Evolutionary conservation across 2,329 filamentous ascomycete genomes (phyloP).

Genomic region (Ascochyta viciae-villosae): DNA sequence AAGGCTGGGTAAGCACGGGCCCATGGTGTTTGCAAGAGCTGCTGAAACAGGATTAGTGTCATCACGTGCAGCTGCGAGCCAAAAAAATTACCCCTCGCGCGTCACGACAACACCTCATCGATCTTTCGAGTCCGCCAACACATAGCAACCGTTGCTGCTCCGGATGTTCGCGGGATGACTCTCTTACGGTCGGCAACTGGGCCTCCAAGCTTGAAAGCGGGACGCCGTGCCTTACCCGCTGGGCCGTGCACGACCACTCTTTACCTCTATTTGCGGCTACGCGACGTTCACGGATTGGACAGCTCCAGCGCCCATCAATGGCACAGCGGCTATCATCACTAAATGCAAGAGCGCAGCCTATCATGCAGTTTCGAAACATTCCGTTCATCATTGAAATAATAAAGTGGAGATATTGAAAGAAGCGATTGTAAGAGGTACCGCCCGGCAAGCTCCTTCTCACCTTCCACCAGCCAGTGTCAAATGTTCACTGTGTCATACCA

Average conservation of each 20-base stretch:
- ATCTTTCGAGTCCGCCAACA: constrained; percentile 21
- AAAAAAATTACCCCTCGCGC: constrained; percentile 42
- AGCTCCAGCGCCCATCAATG: constrained; percentile 45
- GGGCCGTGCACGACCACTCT: constrained; percentile 46
- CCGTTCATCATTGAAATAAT: constrained; percentile 44
- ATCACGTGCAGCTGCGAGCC: constrained; percentile 40
- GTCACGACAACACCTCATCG: constrained; percentile 36
- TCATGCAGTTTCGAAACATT: constrained; percentile 36
- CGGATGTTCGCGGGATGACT: constrained; percentile 1
- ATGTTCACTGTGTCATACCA: constrained; percentile 39
- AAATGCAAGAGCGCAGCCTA: constrained; percentile 39
- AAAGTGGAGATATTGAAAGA: constrained; percentile 38
- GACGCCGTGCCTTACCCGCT: constrained; percentile 33
- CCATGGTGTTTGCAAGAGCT: constrained; percentile 22
- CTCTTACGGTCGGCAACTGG: constrained; percentile 7
- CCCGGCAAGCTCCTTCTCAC: constrained; percentile 39
- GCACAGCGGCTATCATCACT: constrained; percentile 49
- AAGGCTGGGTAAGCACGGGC: constrained; percentile 5
- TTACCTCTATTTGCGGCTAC: constrained; percentile 50
- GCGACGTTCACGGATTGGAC: constrained; percentile 51
- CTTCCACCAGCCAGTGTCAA: constrained; percentile 37
- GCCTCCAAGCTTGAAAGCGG: constrained; percentile 21
- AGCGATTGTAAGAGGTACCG: constrained; percentile 49
- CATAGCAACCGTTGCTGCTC: constrained; percentile 15
- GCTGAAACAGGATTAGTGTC: constrained; percentile 23